Base-by-base conservation (phyloP, 192 early-diverging fungal species). In the Blastocladiella britannica region DNA sequence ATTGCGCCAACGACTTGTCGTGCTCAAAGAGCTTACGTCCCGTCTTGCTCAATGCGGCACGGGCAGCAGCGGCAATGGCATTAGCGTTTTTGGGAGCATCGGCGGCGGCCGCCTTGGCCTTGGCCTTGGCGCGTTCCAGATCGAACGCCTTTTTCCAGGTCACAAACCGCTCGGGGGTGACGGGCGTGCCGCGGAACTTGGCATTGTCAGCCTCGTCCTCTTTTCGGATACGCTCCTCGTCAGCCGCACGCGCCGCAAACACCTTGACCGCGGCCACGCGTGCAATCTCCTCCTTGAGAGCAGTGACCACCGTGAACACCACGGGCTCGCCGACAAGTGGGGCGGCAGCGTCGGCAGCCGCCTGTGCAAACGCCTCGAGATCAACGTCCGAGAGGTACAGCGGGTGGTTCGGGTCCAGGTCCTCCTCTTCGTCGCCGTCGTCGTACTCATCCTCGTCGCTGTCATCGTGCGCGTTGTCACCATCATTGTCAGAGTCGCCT, bases 11-110 rank as follows among this genome's bases (percentile, higher is more conserved):
- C 28, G 81, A 70, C 70, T 78, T 76, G 67, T 97, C 86, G 59
- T 87, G 82, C 66, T 91, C 89, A 64, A 97, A 97, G 72, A 91
- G 66, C 73, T 91, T 82, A 30, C 88, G 75, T 23, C 90, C 91
- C 68, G 72, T 59, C 29, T 68, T 52, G 53, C 7, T 51, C 51
- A 30, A 24, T 54, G 23, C 25, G 28, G 52, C 61, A 4, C 22
- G 20, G 5, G 28, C 4, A 54, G 22, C 7, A 20, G 25, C 30
- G 26, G 22, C 25, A 57, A 6, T 12, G 5, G 25, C 58, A 60
- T n/a, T 6, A 22, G 25, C 60, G 7, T 1, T 25, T 20, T 74
- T 76, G 2, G 69, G 70, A 65, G 68, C 74, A 9, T 31, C n/a
- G 62, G 62, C 55, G 58, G 69, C 74, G 15, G 66, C 55, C 26